Evolutionary conservation across 2,329 filamentous ascomycete genomes (phyloP).

Genomic region (Bisporella sp.): DNA sequence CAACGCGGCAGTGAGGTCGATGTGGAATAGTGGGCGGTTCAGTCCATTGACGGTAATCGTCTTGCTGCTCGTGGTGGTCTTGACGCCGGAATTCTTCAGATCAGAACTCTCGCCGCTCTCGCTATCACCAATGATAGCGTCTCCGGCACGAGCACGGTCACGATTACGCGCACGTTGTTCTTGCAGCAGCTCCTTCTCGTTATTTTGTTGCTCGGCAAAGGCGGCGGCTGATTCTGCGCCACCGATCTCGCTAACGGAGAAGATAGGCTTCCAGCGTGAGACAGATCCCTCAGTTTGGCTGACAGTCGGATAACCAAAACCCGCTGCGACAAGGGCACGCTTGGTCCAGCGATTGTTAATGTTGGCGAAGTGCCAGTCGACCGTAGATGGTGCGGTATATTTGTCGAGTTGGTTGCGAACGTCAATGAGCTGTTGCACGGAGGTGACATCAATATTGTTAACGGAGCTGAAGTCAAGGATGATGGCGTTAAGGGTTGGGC

Average conservation of each 20-base stretch:
- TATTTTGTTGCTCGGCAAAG: conserved; percentile 56
- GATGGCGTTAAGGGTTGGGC: conserved; percentile 75
- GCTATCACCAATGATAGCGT: conserved; percentile 18
- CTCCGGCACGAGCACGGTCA: conserved; percentile 26
- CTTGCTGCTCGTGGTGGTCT: conserved; percentile 32
- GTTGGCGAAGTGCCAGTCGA: conserved; percentile 95
- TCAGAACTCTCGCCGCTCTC: conserved; percentile 12
- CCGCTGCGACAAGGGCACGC: conserved; percentile 76
- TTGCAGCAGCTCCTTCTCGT: conserved; percentile 39
- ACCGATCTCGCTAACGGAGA: conserved; percentile 82
- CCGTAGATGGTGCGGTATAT: conserved; percentile 70
- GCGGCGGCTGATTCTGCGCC: conserved; percentile 64
- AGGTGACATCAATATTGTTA: conserved; percentile 90
- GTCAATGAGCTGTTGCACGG: conserved; percentile 86
- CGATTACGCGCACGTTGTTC: conserved; percentile 3
- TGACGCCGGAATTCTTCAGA: conserved; percentile 12
- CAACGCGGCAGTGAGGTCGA: conserved; percentile 82
- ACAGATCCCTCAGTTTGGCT: conserved; percentile 27
- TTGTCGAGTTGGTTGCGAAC: conserved; percentile 89
- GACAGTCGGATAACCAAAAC: conserved; percentile 74
- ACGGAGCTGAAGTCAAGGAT: conserved; percentile 92
- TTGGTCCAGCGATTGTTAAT: conserved; percentile 95
- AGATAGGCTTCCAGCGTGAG: conserved; percentile 86
- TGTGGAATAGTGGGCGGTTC: conserved; percentile 87
- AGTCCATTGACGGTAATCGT: conserved; percentile 73